phyloP scores from a whole-genome alignment of 1,284 basidiomycete genomes.

The Marasmius fiardii region DNA sequence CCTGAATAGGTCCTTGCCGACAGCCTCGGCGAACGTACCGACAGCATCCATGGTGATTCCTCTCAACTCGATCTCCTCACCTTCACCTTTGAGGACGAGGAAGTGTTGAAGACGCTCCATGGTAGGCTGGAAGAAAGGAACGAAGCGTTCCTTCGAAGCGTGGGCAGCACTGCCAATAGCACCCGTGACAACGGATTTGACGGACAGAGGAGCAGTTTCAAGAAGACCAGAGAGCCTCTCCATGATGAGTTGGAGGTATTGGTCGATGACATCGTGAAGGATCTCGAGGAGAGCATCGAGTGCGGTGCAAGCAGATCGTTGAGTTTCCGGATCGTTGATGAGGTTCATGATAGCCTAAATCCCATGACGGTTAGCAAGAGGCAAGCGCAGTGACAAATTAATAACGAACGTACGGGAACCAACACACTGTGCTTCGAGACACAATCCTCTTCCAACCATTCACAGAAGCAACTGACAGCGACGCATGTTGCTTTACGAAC shows the following conservation, averaged over 20 bases:
- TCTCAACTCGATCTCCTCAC: conserved; percentile 90
- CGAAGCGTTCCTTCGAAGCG: conserved; percentile 91
- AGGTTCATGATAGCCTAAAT: conserved; percentile 84
- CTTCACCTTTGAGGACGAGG: conserved; percentile 78
- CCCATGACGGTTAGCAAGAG: conserved; percentile 2
- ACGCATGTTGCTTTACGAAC: conserved; percentile 96
- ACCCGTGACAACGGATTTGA: conserved; percentile 96
- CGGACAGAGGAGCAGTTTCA: conserved; percentile 78
- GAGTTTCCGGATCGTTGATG: conserved; percentile 86
- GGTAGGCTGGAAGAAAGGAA: conserved; percentile 93
- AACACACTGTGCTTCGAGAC: conserved; percentile 81
- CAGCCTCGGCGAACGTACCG: conserved; percentile 96
- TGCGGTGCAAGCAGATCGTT: conserved; percentile 91
- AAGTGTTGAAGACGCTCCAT: conserved; percentile 91
- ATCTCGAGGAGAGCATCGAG: conserved; percentile 97
- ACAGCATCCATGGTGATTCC: conserved; percentile 99
- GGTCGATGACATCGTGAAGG: conserved; percentile 85
- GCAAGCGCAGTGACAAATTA: neutral
- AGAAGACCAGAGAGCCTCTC: conserved; percentile 89
- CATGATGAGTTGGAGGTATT: conserved; percentile 96
- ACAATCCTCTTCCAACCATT: conserved; percentile 97
- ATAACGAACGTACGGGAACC: conserved; percentile 66
- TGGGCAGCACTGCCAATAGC: conserved; percentile 98
- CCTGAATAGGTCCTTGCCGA: conserved; percentile 91
- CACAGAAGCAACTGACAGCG: conserved; percentile 94